These are phyloP conservation scores for Diaporthe aspalathi DNA, from an alignment of 2,329 filamentous ascomycete species.

Conservation along the genomic window DNA sequence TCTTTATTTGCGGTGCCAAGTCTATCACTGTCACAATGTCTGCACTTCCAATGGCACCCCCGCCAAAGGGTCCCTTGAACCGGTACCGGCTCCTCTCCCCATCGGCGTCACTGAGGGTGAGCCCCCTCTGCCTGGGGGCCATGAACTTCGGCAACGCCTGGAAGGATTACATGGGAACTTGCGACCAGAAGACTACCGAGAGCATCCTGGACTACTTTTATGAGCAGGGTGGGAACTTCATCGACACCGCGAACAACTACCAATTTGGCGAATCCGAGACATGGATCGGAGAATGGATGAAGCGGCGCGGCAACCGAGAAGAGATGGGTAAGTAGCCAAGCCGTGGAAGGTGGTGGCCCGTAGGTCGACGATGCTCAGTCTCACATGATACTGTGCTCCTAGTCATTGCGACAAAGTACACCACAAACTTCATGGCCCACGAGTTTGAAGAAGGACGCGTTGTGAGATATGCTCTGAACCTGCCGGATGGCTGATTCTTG, in stretches of 20 bases:
- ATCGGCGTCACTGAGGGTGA: conserved; percentile 73
- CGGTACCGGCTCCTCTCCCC: conserved; percentile 76
- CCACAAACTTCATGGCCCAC: conserved; percentile 65
- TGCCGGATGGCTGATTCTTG: background rate
- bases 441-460: conserved; percentile 52
- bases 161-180: conserved; percentile 70
- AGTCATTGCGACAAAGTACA: conserved; percentile 76
- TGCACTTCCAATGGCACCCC: conserved; percentile 53
- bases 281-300: conserved; percentile 80
- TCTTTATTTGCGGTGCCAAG: background rate
- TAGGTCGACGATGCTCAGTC: background rate
- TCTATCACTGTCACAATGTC: conserved; percentile 44
- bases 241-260: conserved; percentile 79
- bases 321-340: conserved; percentile 63
- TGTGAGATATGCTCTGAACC: background rate
- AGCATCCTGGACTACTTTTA: conserved; percentile 75
- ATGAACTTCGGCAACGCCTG: conserved; percentile 67
- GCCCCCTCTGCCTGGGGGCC: conserved; percentile 71
- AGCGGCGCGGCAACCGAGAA: conserved; percentile 71
- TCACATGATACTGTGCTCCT: conserved; percentile 47
- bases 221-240: conserved; percentile 75
- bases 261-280: conserved; percentile 69
- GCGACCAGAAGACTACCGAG: conserved; percentile 71
- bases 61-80: conserved; percentile 69
- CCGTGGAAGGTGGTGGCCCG: background rate